Evolutionary conservation across 352 stramenopile genomes (phyloP).

Genomic region (Globisporangium heterothallicum): DNA sequence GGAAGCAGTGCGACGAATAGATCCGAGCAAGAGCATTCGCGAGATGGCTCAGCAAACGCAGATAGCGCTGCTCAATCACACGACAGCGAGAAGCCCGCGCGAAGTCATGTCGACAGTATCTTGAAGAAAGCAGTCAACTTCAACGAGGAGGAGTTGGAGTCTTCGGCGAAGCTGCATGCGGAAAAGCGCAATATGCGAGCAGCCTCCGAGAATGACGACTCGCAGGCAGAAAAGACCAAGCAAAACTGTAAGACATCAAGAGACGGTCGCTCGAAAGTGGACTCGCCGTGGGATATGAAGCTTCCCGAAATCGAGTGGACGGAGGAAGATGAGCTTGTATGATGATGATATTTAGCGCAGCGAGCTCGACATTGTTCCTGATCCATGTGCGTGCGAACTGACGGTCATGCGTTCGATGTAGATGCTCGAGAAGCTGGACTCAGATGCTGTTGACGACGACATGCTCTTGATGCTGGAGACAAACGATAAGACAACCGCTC

Average conservation of each 20-base stretch:
- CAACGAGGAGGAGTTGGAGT: background rate
- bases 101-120: background rate
- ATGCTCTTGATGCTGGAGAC: background rate
- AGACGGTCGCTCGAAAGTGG: background rate
- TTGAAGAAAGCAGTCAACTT: background rate
- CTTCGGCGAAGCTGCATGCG: background rate
- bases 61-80: background rate
- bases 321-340: slow-evolving; percentile 46
- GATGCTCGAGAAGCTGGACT: slow-evolving; percentile 31
- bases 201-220: background rate
- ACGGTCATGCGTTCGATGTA: background rate
- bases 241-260: background rate
- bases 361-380: no score
- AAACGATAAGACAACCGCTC: background rate
- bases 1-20: slow-evolving; percentile 1
- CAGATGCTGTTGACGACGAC: slow-evolving; percentile 6
- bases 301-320: slow-evolving; percentile 53
- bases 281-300: background rate
- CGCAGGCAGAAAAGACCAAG: background rate
- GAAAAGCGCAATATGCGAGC: background rate
- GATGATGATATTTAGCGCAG: no score
- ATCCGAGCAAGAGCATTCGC: background rate
- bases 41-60: background rate
- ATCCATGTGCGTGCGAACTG: background rate
- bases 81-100: background rate